Evolutionary conservation across 2,329 filamentous ascomycete genomes (phyloP).

Genomic region (Onygena corvina): DNA sequence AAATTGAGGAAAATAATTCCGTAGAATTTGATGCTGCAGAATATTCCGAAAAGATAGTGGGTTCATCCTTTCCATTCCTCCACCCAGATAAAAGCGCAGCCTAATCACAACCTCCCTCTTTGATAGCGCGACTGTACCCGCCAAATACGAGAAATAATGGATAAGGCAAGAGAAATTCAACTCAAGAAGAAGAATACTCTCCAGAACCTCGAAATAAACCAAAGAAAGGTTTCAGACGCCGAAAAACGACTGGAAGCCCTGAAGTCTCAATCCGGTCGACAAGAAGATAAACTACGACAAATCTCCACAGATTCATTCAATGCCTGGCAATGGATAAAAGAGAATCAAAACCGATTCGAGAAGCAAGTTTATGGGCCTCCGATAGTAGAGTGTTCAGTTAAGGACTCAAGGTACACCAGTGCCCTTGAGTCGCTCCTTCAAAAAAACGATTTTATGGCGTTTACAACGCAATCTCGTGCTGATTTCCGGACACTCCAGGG

Average conservation of each 20-base stretch:
- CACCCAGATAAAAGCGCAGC: neutral
- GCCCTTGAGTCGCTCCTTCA: constrained; percentile 48
- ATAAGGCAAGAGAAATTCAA: constrained; percentile 34
- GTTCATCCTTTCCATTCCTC: constrained; percentile 20
- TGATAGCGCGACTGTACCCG: constrained; percentile 45
- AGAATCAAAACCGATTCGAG: constrained; percentile 57
- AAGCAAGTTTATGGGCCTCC: constrained; percentile 70
- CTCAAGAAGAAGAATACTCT: constrained; percentile 22
- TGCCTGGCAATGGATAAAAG: constrained; percentile 73
- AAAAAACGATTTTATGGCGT: constrained; percentile 43
- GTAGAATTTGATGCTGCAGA: constrained; percentile 55
- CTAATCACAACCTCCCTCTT: neutral
- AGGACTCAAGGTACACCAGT: constrained; percentile 54
- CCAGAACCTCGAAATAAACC: constrained; percentile 19
- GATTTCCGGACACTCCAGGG: constrained; percentile 65
- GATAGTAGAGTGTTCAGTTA: constrained; percentile 66
- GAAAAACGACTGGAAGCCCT: constrained; percentile 46
- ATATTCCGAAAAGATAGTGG: constrained; percentile 62
- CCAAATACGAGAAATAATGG: constrained; percentile 26
- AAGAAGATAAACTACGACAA: constrained; percentile 52
- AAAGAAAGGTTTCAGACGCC: constrained; percentile 25
- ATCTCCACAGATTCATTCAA: constrained; percentile 51
- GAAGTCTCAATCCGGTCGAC: constrained; percentile 63
- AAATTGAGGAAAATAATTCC: constrained; percentile 47
- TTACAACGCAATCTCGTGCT: constrained; percentile 62